These are phyloP conservation scores for Pistacia vera DNA, from an alignment of 345 rosid genomes.

Conservation along the genomic window DNA sequence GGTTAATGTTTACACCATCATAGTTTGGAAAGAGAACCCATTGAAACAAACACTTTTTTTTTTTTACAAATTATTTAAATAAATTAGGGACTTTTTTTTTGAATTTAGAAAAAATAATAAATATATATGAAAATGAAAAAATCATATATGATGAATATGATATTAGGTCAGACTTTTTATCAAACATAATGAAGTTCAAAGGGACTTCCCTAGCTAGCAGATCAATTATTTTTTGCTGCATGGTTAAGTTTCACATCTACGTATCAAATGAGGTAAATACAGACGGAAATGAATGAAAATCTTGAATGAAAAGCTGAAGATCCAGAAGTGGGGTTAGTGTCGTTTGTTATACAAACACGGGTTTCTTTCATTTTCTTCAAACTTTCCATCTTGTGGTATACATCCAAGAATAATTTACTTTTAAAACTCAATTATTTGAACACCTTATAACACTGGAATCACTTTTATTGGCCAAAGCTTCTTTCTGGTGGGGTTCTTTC, in stretches of 20 bases:
- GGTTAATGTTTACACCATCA: too few relatives aligned
- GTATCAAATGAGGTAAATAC: not conserved
- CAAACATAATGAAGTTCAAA: not conserved
- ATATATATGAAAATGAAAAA: too few relatives aligned
- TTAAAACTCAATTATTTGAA: constrained; percentile 25
- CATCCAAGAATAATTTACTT: constrained; percentile 10
- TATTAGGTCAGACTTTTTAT: not conserved
- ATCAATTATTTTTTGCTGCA: not conserved
- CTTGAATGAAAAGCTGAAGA: constrained; percentile 17
- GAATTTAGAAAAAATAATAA: too few relatives aligned
- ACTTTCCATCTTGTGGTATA: not conserved
- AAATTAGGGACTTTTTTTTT: too few relatives aligned
- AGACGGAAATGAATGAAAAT: not conserved
- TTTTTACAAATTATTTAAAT: too few relatives aligned
- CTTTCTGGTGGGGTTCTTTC: constrained; percentile 3
- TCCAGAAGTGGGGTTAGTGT: constrained; percentile 20
- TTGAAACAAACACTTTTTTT: too few relatives aligned
- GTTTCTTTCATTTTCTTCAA: constrained; percentile 15
- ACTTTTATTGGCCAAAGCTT: constrained; percentile 4
- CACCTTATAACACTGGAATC: not conserved
- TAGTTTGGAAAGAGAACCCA: too few relatives aligned
- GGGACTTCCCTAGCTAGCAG: not conserved
- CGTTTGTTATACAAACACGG: constrained; percentile 11
- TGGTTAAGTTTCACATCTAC: constrained; percentile 9
- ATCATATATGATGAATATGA: not conserved